These are phyloP conservation scores for Erysimum pusillum DNA, from an alignment of 441 rosid genomes.

Conservation along the genomic window DNA sequence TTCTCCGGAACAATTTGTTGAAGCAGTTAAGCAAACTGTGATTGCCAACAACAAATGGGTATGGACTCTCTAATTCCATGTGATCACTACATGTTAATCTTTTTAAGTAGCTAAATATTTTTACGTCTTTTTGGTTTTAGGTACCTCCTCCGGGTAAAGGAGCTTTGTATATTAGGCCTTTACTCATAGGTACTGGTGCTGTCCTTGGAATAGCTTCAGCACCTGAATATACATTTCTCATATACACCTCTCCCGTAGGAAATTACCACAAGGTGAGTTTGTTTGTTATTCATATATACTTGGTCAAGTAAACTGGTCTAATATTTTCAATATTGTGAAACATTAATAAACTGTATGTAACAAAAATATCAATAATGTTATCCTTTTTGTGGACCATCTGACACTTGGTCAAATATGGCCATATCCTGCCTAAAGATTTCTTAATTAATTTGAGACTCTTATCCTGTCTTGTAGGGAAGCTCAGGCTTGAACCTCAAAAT, in stretches of 20 bases:
- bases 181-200: constrained; percentile 64
- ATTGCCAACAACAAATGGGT: constrained; percentile 63
- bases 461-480: constrained; percentile 20
- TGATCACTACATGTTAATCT: neutral
- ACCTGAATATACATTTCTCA: constrained; percentile 55
- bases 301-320: neutral
- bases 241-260: constrained; percentile 63
- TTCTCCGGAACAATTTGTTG: constrained; percentile 48
- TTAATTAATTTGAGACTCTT: neutral
- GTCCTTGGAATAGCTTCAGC: constrained; percentile 55
- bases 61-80: neutral
- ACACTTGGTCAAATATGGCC: neutral
- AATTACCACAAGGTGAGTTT: constrained; percentile 39
- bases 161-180: constrained; percentile 63
- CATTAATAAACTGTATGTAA: too few relatives aligned
- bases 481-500: constrained; percentile 52
- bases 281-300: neutral
- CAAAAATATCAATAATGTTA: neutral
- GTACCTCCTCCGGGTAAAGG: constrained; percentile 58
- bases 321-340: neutral
- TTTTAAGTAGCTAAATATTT: neutral
- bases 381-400: neutral
- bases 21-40: constrained; percentile 55
- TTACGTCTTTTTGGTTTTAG: constrained; percentile 9
- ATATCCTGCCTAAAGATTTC: neutral